Conservation (phyloP, 108 stramenopile species). For the Skeletonema costatum region DNA sequence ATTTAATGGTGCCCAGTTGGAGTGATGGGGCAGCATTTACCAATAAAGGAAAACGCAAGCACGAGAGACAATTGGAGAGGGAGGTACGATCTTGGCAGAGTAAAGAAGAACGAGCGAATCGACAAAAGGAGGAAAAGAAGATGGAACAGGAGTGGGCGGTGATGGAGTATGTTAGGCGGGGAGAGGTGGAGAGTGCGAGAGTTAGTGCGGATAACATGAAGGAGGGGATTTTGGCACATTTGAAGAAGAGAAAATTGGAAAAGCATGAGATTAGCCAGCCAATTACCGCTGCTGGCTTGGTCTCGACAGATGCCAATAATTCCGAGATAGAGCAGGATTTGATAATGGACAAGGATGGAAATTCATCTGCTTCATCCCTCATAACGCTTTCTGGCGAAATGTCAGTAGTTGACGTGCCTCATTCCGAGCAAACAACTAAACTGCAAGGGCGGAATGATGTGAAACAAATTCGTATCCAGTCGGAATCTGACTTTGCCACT, state of each 20-base stretch:
- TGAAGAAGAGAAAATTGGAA: conserved; percentile 39
- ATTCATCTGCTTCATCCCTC: conserved; percentile 30
- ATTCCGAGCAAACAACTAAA: not conserved
- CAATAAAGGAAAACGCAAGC: conserved; percentile 65
- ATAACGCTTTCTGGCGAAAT: conserved; percentile 74
- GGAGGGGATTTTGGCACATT: conserved; percentile 65
- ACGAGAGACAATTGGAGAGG: conserved; percentile 65
- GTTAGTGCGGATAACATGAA: conserved; percentile 32
- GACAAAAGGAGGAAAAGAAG: conserved; percentile 50
- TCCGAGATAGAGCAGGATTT: not conserved
- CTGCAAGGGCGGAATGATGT: not conserved
- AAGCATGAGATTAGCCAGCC: conserved; percentile 26
- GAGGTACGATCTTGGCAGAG: conserved; percentile 45
- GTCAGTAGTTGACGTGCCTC: conserved; percentile 44
- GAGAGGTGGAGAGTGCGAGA: conserved; percentile 40
- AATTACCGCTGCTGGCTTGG: not conserved
- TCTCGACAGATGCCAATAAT: not conserved
- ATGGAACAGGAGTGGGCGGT: conserved; percentile 58
- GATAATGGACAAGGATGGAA: not conserved
- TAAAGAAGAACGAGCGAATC: conserved; percentile 48
- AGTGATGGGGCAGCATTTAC: conserved; percentile 63
- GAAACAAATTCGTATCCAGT: conserved; percentile 55
- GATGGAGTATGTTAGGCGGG: conserved; percentile 61
- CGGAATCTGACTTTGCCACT: conserved; percentile 86
- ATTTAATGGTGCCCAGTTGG: conserved; percentile 92